A percentile compares a stretch with the other conserved stretches of the same genome.
These are phyloP conservation scores for Cystofilobasidium bisporidii DNA, from an alignment of 768 basidiomycete species.

Conservation along the genomic window DNA sequence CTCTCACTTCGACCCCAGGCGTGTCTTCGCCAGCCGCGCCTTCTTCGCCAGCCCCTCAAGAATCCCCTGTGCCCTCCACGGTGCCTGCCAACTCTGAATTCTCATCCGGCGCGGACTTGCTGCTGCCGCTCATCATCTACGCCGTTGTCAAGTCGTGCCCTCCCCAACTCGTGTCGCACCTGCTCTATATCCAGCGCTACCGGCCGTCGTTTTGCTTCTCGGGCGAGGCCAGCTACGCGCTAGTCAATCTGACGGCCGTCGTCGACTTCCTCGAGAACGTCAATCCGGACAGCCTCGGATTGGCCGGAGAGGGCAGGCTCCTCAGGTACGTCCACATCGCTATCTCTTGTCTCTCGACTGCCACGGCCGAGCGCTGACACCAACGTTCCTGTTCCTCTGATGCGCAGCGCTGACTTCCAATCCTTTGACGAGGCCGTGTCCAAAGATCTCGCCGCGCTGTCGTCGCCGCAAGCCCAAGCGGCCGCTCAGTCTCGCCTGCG, in stretches of 20 bases:
- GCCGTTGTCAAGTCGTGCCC: conserved; percentile 91
- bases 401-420: conserved; percentile 52
- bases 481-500: conserved; percentile 39
- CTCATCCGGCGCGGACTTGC: conserved; percentile 58
- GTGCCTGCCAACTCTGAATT: conserved; percentile 1
- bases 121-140: conserved; percentile 87
- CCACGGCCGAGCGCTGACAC: no score
- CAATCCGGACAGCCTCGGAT: conserved; percentile 61
- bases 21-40: not conserved
- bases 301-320: conserved; percentile 38
- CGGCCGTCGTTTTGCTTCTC: conserved; percentile 48
- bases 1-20: not conserved
- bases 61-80: not conserved
- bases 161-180: conserved; percentile 62
- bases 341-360: not conserved
- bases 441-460: conserved; percentile 45
- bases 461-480: conserved; percentile 32
- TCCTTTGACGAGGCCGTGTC: conserved; percentile 65
- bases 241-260: conserved; percentile 89
- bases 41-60: not conserved
- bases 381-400: conserved; percentile 9
- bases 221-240: conserved; percentile 85
- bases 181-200: conserved; percentile 48
- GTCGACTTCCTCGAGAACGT: conserved; percentile 94
- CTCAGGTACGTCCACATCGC: conserved; percentile 32